These are phyloP conservation scores for Volvox reticuliferus DNA, from an alignment of 139 green algal genomes.

Conservation along the genomic window DNA sequence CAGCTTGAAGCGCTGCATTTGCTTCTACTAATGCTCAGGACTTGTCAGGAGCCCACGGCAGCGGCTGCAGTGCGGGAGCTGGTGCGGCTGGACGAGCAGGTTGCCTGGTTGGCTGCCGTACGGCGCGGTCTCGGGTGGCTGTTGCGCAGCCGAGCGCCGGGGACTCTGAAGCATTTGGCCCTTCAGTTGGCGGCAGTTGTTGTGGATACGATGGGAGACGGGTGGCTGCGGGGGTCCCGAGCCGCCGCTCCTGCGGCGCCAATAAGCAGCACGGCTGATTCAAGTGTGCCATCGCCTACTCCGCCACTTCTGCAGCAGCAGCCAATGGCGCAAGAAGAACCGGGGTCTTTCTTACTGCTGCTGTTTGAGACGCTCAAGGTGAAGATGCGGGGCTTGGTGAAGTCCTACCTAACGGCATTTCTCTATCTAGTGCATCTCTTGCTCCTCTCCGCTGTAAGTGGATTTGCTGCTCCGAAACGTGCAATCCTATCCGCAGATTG, in stretches of 20 bases:
- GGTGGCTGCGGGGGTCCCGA: conserved; percentile 65
- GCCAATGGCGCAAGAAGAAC: neutral
- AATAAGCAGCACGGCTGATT: too few species aligned
- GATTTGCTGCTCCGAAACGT: too few species aligned
- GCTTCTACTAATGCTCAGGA: conserved; percentile 73
- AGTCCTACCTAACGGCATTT: too few species aligned
- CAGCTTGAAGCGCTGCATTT: conserved; percentile 76
- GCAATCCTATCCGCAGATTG: conserved; percentile 42
- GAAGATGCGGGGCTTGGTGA: neutral
- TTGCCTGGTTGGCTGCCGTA: conserved; percentile 54
- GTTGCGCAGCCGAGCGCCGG: conserved; percentile 45
- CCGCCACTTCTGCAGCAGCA: neutral
- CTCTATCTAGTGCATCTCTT: too few species aligned
- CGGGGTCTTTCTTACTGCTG: conserved; percentile 62
- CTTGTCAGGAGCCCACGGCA: neutral
- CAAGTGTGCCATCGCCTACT: too few species aligned
- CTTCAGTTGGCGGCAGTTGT: conserved; percentile 70
- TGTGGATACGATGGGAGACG: conserved; percentile 50
- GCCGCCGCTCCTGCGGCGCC: neutral
- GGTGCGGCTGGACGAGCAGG: neutral
- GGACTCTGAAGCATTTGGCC: conserved; percentile 66
- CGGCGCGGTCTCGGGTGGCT: conserved; percentile 49
- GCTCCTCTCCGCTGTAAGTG: too few species aligned
- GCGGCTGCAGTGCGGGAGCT: neutral
- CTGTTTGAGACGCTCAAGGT: conserved; percentile 60